A percentile compares a stretch with the other conserved stretches of the same genome.
phyloP scores from a whole-genome alignment of 257 asterid genomes.

The Jacaranda mimosifolia region DNA sequence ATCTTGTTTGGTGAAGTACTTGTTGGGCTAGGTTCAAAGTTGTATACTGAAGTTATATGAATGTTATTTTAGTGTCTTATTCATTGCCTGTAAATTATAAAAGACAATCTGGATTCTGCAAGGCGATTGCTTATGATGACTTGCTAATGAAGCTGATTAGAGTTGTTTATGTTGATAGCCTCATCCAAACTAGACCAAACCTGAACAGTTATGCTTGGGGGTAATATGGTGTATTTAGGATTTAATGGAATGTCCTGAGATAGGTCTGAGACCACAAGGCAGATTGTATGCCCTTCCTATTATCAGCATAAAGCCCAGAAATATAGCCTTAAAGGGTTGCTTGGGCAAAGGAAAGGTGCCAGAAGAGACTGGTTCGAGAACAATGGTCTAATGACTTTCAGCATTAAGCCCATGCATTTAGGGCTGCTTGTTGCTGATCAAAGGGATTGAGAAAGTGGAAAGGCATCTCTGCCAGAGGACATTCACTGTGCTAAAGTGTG shows the following conservation, averaged over 20 bases:
- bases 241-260: background rate
- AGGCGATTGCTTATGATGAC: background rate
- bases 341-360: background rate
- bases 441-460: no score
- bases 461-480: no score
- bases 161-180: background rate
- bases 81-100: no score
- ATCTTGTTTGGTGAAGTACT: no score
- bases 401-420: no score
- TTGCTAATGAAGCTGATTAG: background rate
- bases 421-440: no score
- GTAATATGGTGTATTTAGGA: background rate
- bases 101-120: no score
- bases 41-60: no score
- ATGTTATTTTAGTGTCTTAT: no score
- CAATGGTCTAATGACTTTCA: background rate
- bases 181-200: background rate
- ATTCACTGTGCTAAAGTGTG: no score
- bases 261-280: background rate
- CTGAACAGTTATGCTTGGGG: background rate
- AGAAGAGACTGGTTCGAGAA: background rate
- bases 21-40: no score
- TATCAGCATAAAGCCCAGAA: background rate
- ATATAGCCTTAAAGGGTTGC: background rate
- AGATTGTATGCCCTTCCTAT: background rate